phyloP scores from a whole-genome alignment of 176 grass and related monocot species.

The Eleusine indica region DNA sequence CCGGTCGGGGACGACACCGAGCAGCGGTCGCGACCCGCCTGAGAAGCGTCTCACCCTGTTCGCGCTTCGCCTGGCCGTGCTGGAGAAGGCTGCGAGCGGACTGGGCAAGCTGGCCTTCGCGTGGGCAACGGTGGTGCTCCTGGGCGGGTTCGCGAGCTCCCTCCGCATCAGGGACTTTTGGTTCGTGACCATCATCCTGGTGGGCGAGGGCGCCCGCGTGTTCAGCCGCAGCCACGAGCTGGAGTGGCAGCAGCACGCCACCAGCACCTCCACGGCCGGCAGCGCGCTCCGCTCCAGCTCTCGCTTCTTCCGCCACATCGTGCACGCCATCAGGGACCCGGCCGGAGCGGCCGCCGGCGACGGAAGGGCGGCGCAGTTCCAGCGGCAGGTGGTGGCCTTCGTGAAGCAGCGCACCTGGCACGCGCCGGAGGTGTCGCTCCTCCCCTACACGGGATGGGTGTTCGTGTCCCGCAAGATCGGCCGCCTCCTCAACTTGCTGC shows the following conservation, averaged over 20 bases:
- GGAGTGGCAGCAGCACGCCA: conserved; percentile 49
- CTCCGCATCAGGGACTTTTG: conserved; percentile 51
- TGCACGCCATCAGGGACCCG: neutral
- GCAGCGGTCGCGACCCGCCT: conserved; percentile 13
- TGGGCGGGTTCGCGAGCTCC: conserved; percentile 54
- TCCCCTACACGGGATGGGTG: neutral
- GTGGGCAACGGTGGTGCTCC: conserved; percentile 72
- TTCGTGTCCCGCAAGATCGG: conserved; percentile 46
- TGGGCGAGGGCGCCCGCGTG: conserved; percentile 33
- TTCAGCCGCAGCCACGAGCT: conserved; percentile 39
- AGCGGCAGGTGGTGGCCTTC: neutral
- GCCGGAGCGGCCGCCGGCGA: neutral
- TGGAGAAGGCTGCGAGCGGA: conserved; percentile 61
- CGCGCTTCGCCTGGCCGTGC: conserved; percentile 57
- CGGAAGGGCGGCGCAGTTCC: neutral
- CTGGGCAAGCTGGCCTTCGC: conserved; percentile 58
- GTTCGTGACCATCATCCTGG: conserved; percentile 71
- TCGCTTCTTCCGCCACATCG: neutral
- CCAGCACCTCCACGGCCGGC: neutral
- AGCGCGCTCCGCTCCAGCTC: neutral
- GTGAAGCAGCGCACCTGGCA: neutral
- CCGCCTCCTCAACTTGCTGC: conserved; percentile 55
- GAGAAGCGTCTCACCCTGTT: conserved; percentile 72
- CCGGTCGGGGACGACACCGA: neutral
- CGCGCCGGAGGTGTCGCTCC: neutral